A percentile compares a stretch with the other conserved stretches of the same genome.
phyloP scores from a whole-genome alignment of 306 rosid species.

The Cicer judaicum region DNA sequence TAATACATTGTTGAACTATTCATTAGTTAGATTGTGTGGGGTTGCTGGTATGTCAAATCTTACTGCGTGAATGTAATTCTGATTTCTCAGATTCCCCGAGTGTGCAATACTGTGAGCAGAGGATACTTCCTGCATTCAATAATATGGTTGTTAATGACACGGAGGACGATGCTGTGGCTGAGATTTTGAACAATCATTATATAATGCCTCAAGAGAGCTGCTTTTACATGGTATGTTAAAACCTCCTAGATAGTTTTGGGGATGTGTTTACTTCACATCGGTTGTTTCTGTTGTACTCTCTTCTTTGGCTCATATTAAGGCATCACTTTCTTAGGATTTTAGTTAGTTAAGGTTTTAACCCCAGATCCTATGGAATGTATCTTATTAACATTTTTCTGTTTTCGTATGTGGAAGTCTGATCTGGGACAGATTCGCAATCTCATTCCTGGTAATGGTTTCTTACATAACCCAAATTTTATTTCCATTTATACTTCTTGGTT shows the following conservation, averaged over 20 bases:
- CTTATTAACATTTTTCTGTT: conserved; percentile 55
- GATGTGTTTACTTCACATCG: conserved; percentile 22
- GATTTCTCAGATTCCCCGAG: conserved; percentile 54
- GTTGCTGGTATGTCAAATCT: conserved; percentile 19
- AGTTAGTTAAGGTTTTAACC: conserved; percentile 5
- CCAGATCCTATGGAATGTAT: conserved; percentile 37
- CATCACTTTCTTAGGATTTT: neutral
- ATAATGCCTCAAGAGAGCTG: conserved; percentile 72
- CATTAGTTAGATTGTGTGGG: conserved; percentile 23
- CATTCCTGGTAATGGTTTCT: conserved; percentile 82
- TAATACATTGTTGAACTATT: neutral
- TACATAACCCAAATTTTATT: conserved; percentile 38
- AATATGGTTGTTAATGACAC: conserved; percentile 75
- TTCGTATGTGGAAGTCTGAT: conserved; percentile 85
- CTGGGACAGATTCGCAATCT: conserved; percentile 87
- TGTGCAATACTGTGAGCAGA: conserved; percentile 48
- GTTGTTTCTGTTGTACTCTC: conserved; percentile 3
- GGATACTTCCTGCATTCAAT: conserved; percentile 63
- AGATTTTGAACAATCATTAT: conserved; percentile 60
- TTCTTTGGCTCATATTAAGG: conserved; percentile 7
- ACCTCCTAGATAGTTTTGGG: neutral
- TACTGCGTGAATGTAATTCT: conserved; percentile 23
- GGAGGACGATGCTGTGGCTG: conserved; percentile 70
- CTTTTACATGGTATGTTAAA: conserved; percentile 82
- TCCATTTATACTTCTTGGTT: conserved; percentile 35